Evolutionary conservation across 1,139 yeast species (phyloP), one percentile per base, ranked within the genome.

Genomic region (Diutina siamensis): DNA sequence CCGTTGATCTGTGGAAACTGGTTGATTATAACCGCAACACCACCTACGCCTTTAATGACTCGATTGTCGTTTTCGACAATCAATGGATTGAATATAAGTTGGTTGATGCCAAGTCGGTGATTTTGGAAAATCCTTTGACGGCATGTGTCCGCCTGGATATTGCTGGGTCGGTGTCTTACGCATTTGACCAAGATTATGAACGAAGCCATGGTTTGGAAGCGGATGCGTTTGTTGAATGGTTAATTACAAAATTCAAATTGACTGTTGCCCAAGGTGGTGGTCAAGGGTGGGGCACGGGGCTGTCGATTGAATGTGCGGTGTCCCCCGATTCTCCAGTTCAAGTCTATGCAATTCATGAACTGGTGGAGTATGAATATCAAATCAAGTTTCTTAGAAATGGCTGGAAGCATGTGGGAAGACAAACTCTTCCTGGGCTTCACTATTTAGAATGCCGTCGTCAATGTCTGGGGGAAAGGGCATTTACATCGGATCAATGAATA

Each of bases 101-200:
- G 20, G 17, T 13, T 2, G 22, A 27, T 25, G 19, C 42, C 21
- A 15, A 25, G 10, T 20, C 25, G 4, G 12, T 7, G n/a, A 3
- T 25, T 12, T 25, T 22, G 4, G 32, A 25, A 15, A 7, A 18
- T 3, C 42, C 42, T 3, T 17, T 38, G 12, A 38, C 42, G 2
- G 42, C n/a, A 12, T 38, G 42, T 17, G n/a, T 38, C 21, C 9
- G 28, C 3, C 42, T 38, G 42, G 42, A 38, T 1, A 21, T 38
- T 17, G 21, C 15, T 8, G 20, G 20, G 4, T n/a, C 42, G 4
- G 42, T 38, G 12, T n/a, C 32, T 9, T 38, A 21, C 15, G 8
- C 42, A 4, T 22, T 22, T 31, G n/a, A 38, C 20, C 32, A 38
- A n/a, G 31, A 18, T 7, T 38, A 7, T 12, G 13, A 20, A 2